Conservation (phyloP, 345 rosid genomes). For the Brassica incana region DNA sequence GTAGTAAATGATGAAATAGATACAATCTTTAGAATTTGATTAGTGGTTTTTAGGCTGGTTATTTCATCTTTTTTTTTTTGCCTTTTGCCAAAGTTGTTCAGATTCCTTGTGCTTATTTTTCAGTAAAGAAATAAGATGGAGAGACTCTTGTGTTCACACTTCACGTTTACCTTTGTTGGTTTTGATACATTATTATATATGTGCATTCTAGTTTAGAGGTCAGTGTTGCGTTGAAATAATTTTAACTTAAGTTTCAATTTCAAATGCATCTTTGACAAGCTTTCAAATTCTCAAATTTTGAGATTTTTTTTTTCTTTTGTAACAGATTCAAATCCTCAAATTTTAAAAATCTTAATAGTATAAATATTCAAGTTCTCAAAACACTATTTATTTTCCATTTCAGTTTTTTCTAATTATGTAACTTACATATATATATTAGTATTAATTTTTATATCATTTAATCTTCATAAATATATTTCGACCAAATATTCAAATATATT, state of each 20-base stretch:
- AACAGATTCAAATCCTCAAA: too few species aligned
- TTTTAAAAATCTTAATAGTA: too few species aligned
- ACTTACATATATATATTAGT: too few species aligned
- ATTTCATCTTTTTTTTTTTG: conserved; percentile 13
- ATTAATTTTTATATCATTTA: too few species aligned
- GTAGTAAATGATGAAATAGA: conserved; percentile 22
- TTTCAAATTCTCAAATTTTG: too few species aligned
- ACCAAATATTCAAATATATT: too few species aligned
- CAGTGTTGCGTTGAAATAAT: not conserved
- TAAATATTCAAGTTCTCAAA: too few species aligned
- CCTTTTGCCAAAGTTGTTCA: conserved; percentile 20
- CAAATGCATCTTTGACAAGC: too few species aligned
- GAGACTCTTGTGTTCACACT: conserved; percentile 27
- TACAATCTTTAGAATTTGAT: conserved; percentile 32
- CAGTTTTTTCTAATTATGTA: too few species aligned
- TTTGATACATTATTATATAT: not conserved
- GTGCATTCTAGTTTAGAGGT: not conserved
- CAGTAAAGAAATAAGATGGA: not conserved
- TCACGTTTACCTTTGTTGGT: not conserved
- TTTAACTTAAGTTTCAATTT: not conserved
- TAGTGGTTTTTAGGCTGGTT: conserved; percentile 37
- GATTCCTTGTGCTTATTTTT: not conserved
- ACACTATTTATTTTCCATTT: too few species aligned
- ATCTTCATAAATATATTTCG: too few species aligned
- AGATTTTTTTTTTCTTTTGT: too few species aligned